A percentile compares a stretch with the other conserved stretches of the same genome.
These are phyloP conservation scores for Penicillium bovifimosum DNA, from an alignment of 495 filamentous ascomycete species.

Conservation along the genomic window DNA sequence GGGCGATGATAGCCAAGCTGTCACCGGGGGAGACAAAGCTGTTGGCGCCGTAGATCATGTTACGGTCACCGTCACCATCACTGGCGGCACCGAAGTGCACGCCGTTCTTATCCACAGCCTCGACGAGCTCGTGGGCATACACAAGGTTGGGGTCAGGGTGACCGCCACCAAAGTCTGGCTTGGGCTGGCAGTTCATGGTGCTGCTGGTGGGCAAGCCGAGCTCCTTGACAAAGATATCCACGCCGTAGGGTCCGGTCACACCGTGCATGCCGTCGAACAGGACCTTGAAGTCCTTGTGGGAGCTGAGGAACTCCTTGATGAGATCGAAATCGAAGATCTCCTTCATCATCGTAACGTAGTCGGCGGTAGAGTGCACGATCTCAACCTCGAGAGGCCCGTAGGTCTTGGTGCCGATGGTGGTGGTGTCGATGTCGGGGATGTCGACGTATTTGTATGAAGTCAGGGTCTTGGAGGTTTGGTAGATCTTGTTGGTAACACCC, in stretches of 20 bases:
- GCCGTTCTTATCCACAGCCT: constrained; percentile 81
- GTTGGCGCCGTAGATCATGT: constrained; percentile 99
- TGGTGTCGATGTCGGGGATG: constrained; percentile 80
- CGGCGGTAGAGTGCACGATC: constrained; percentile 83
- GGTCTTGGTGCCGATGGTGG: constrained; percentile 71
- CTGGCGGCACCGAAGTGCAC: constrained; percentile 96
- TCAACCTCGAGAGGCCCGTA: constrained; percentile 89
- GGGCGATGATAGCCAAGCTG: constrained; percentile 93
- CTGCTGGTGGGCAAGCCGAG: constrained; percentile 70
- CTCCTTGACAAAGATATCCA: constrained; percentile 91
- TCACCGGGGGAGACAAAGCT: constrained; percentile 96
- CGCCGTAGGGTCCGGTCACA: constrained; percentile 92
- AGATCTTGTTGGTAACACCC: constrained; percentile 96
- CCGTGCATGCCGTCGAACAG: constrained; percentile 92
- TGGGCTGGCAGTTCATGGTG: constrained; percentile 89
- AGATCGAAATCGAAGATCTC: constrained; percentile 95
- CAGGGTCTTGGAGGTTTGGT: constrained; percentile 77
- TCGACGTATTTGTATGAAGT: constrained; percentile 87
- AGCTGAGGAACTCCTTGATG: constrained; percentile 84
- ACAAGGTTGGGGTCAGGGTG: constrained; percentile 98
- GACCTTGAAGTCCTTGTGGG: constrained; percentile 89
- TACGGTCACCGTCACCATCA: constrained; percentile 95
- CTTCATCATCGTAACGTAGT: constrained; percentile 94
- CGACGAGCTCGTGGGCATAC: constrained; percentile 94
- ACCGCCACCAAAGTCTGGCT: constrained; percentile 90